Percentiles rank a stretch among this genome's conserved stretches.
These are phyloP conservation scores for Serendipita sp. DNA, from an alignment of 1,284 basidiomycete species.

Conservation along the genomic window DNA sequence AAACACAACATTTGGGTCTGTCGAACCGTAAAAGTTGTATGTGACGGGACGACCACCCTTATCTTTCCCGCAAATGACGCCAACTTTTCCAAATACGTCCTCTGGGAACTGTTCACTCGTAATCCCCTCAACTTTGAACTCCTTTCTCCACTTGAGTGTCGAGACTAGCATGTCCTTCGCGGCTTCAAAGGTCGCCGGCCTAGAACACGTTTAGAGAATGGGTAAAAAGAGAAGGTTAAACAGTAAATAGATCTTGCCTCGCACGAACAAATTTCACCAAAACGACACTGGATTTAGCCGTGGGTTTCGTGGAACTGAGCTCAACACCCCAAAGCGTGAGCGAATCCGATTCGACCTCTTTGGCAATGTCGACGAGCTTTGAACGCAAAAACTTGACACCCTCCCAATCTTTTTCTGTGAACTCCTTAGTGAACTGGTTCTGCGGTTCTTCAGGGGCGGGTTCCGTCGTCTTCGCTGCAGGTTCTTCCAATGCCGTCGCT, in stretches of 20 bases:
- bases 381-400: conserved; percentile 49
- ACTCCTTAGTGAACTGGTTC: conserved; percentile 50
- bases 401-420: conserved; percentile 52
- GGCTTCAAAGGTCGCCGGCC: conserved; percentile 32
- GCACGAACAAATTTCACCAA: conserved; percentile 68
- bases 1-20: conserved; percentile 51
- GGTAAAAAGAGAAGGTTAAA: background rate
- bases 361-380: conserved; percentile 41
- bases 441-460: conserved; percentile 34
- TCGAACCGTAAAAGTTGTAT: conserved; percentile 34
- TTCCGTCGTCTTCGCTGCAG: background rate
- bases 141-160: conserved; percentile 59
- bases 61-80: conserved; percentile 48
- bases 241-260: conserved; percentile 28
- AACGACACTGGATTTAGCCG: conserved; percentile 48
- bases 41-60: conserved; percentile 51
- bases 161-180: conserved; percentile 50
- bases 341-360: conserved; percentile 41
- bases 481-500: background rate
- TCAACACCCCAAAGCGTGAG: conserved; percentile 55
- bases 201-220: background rate
- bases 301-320: conserved; percentile 39
- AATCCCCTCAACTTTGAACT: conserved; percentile 46
- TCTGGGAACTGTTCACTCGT: conserved; percentile 48
- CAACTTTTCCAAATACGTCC: conserved; percentile 51